These are phyloP conservation scores for Sarocladium kiliense DNA, from an alignment of 2,329 filamentous ascomycete species.

Conservation along the genomic window DNA sequence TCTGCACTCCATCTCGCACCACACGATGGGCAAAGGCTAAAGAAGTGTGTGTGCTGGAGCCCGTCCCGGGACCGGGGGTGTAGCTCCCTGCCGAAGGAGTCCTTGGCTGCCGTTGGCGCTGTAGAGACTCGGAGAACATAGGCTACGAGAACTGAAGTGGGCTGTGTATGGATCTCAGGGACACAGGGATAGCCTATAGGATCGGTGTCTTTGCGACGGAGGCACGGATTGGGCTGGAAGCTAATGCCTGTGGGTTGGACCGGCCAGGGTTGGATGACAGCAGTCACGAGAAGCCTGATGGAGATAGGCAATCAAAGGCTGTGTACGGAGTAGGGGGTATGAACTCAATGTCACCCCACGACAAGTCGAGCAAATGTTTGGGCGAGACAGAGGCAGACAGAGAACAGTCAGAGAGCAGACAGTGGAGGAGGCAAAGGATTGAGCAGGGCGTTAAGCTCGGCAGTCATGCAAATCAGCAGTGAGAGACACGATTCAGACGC, in stretches of 20 bases:
- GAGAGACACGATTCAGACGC: neutral
- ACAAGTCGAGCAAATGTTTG: too few species aligned
- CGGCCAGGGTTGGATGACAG: neutral
- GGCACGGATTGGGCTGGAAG: neutral
- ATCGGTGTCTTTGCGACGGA: too few species aligned
- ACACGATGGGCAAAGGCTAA: neutral
- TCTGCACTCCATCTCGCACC: neutral
- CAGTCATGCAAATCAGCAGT: neutral
- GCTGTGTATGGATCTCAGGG: too few species aligned
- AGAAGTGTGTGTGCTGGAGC: neutral
- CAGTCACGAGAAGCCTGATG: neutral
- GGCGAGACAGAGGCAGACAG: too few species aligned
- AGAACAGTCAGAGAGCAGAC: too few species aligned
- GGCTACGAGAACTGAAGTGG: too few species aligned
- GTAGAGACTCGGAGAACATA: neutral
- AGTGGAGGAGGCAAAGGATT: too few species aligned
- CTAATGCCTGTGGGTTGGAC: neutral
- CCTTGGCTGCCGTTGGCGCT: neutral
- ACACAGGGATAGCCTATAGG: too few species aligned
- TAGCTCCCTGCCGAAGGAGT: neutral
- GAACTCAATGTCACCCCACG: too few species aligned
- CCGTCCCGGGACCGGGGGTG: neutral
- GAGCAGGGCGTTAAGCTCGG: too few species aligned
- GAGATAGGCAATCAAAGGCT: neutral
- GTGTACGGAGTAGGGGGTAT: too few species aligned